phyloP scores from a whole-genome alignment of 2,329 filamentous ascomycete species.

The Colletotrichum sp. region DNA sequence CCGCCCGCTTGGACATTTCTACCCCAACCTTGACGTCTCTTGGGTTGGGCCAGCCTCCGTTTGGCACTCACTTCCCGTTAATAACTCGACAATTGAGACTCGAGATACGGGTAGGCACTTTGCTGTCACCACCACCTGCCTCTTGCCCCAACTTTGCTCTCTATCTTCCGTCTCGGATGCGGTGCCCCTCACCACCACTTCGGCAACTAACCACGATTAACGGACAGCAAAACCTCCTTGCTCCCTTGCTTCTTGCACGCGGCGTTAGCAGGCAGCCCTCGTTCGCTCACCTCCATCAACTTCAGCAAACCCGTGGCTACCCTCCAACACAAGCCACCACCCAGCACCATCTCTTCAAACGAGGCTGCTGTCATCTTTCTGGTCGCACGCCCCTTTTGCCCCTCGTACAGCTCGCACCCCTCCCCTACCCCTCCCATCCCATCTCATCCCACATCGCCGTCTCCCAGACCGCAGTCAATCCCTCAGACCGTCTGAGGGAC shows the following conservation, averaged over 20 bases:
- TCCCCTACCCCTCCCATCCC: conserved; percentile 4
- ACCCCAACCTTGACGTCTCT: not conserved
- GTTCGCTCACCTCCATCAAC: not conserved
- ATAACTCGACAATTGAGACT: not conserved
- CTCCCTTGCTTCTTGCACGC: conserved; percentile 16
- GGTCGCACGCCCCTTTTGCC: conserved; percentile 1
- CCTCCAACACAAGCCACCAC: not conserved
- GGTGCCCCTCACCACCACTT: conserved; percentile 8
- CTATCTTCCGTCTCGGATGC: not conserved
- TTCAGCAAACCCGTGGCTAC: not conserved
- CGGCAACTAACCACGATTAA: conserved; percentile 13
- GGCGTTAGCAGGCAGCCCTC: not conserved
- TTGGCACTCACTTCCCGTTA: not conserved
- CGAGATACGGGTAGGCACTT: not conserved
- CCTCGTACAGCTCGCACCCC: not conserved
- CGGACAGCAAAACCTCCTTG: conserved; percentile 3
- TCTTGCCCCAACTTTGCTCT: not conserved
- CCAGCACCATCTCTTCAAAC: not conserved
- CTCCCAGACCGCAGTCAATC: not conserved
- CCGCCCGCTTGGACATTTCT: not conserved
- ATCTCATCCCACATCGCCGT: conserved; percentile 15
- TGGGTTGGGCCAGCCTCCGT: not conserved
- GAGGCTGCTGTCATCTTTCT: conserved; percentile 11
- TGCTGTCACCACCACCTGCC: not conserved
- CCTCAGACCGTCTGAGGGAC: not conserved